Evolutionary conservation across 2,329 filamentous ascomycete genomes (phyloP).

Genomic region (Colletotrichum tofieldiae): DNA sequence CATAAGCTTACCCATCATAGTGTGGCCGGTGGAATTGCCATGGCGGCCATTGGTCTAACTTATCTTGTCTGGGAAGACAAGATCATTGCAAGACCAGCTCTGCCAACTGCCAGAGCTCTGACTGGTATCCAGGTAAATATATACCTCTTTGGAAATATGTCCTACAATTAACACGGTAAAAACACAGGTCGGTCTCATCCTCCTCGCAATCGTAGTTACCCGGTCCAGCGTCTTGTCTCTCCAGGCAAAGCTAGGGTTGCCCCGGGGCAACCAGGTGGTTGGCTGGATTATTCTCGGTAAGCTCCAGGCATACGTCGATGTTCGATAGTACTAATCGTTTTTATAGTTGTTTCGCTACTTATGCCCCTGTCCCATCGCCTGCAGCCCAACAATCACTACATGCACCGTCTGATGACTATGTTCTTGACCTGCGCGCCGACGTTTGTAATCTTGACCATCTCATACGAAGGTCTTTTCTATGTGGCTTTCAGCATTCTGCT

Average conservation of each 20-base stretch:
- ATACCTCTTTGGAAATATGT: conserved; percentile 13
- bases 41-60: conserved; percentile 81
- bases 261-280: conserved; percentile 87
- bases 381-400: conserved; percentile 87
- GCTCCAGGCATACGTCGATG: conserved; percentile 45
- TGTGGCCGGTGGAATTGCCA: conserved; percentile 81
- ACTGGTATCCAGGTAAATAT: conserved; percentile 75
- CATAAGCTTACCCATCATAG: conserved; percentile 59
- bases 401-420: conserved; percentile 89
- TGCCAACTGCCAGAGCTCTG: conserved; percentile 68
- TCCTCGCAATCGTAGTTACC: conserved; percentile 88
- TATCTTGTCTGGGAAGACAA: conserved; percentile 87
- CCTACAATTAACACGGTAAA: conserved; percentile 37
- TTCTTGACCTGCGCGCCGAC: conserved; percentile 94
- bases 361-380: conserved; percentile 87
- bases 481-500: conserved; percentile 88
- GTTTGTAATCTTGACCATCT: conserved; percentile 97
- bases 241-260: conserved; percentile 87
- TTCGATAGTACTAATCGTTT: conserved; percentile 19
- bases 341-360: conserved; percentile 77
- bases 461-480: conserved; percentile 97
- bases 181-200: conserved; percentile 78
- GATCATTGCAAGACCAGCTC: conserved; percentile 21
- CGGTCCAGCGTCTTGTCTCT: conserved; percentile 87
- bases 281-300: conserved; percentile 86